A percentile compares a stretch with the other conserved stretches of the same genome.
These are phyloP conservation scores for Polyplosphaeria fusca DNA, from an alignment of 495 filamentous ascomycete species.

Conservation along the genomic window DNA sequence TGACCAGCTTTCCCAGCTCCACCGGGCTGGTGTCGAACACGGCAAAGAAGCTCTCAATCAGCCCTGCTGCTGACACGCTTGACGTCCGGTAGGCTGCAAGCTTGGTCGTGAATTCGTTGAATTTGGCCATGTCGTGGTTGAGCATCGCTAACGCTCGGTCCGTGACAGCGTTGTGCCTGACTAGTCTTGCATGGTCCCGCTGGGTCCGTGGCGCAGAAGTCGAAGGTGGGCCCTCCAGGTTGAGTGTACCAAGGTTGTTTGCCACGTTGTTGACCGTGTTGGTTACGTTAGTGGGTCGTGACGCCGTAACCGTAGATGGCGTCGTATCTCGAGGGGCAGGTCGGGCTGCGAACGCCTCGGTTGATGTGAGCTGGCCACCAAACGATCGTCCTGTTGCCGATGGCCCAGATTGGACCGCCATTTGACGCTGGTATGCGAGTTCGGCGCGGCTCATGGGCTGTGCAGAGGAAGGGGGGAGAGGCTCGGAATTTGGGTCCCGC, in stretches of 20 bases:
- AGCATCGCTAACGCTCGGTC: conserved; percentile 81
- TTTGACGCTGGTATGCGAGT: conserved; percentile 85
- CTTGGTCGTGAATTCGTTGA: conserved; percentile 69
- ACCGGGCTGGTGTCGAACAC: conserved; percentile 75
- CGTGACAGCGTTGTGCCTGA: conserved; percentile 75
- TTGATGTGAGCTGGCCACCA: conserved; percentile 68
- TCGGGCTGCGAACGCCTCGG: conserved; percentile 49
- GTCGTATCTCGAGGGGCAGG: conserved; percentile 36
- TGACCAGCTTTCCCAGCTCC: conserved; percentile 83
- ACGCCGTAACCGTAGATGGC: conserved; percentile 43
- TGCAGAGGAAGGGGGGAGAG: conserved; percentile 71
- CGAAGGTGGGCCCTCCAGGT: conserved; percentile 10
- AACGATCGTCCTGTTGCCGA: conserved; percentile 74
- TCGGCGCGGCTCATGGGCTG: conserved; percentile 83
- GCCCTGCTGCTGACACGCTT: conserved; percentile 62
- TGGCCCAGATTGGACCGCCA: conserved; percentile 83
- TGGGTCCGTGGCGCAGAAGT: conserved; percentile 48
- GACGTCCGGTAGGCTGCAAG: conserved; percentile 72
- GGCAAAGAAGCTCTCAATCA: conserved; percentile 78
- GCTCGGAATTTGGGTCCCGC: conserved; percentile 73
- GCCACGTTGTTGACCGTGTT: conserved; percentile 18
- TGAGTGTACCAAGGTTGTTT: conserved; percentile 12
- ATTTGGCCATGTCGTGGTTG: conserved; percentile 66
- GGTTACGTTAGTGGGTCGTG: conserved; percentile 34
- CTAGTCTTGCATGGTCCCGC: conserved; percentile 73